A percentile compares a stretch with the other conserved stretches of the same genome.
Conservation (phyloP, 1,284 basidiomycete species). For the Ganoderma sinense region DNA sequence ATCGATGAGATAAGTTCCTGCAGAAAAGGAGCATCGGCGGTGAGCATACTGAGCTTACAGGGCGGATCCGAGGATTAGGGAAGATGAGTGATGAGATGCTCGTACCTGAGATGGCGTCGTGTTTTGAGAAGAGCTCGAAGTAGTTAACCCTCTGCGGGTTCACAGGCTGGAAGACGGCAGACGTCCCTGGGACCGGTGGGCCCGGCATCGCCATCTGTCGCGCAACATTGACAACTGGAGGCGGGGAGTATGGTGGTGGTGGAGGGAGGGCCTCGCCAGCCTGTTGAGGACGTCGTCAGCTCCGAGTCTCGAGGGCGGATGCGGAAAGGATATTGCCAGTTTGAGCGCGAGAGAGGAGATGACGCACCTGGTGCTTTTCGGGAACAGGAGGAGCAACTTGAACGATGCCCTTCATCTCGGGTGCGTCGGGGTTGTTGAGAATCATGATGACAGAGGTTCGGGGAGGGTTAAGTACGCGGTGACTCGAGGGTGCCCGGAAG, state of each 20-base stretch:
- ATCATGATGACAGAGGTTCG: slow-evolving; percentile 9
- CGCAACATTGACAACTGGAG: slow-evolving; percentile 1
- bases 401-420: slow-evolving; percentile 7
- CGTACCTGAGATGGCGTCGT: slow-evolving; percentile 29
- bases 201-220: neutral
- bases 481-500: neutral
- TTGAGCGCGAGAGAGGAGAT: neutral
- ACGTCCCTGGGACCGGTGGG: neutral
- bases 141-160: slow-evolving; percentile 31
- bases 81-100: neutral
- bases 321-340: neutral
- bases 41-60: neutral
- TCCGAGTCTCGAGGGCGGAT: neutral
- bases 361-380: slow-evolving; percentile 9
- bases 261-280: slow-evolving; percentile 10
- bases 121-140: slow-evolving; percentile 31
- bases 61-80: neutral
- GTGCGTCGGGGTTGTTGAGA: slow-evolving; percentile 8
- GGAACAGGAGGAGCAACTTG: slow-evolving; percentile 13
- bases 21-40: neutral
- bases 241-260: slow-evolving; percentile 24
- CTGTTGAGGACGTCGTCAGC: neutral
- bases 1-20: slow-evolving; percentile 32
- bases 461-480: neutral
- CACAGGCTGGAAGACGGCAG: slow-evolving; percentile 23